Evolutionary conservation across 768 basidiomycete species (phyloP).

Genomic region (Auriscalpium orientale): DNA sequence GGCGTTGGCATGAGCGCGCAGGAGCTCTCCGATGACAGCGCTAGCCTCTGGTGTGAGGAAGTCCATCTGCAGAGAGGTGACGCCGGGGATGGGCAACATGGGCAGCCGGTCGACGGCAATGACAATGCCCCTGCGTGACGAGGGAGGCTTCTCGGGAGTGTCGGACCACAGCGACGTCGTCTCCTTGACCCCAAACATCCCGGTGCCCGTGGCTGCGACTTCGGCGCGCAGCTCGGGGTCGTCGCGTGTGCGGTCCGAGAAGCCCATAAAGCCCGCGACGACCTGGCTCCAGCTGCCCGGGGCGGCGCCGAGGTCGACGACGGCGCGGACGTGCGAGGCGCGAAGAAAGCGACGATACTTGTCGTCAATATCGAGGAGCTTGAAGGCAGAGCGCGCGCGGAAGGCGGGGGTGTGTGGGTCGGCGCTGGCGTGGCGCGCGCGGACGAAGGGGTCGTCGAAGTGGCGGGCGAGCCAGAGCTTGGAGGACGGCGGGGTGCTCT

Average conservation of each 20-base stretch:
- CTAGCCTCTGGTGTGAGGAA: conserved; percentile 58
- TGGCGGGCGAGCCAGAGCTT: conserved; percentile 65
- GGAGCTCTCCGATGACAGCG: conserved; percentile 32
- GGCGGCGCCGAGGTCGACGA: conserved; percentile 87
- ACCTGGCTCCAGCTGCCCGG: conserved; percentile 97
- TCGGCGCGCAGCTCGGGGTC: conserved; percentile 5
- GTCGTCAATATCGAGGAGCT: conserved; percentile 73
- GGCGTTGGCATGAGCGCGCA: conserved; percentile 24
- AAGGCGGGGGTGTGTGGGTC: conserved; percentile 29
- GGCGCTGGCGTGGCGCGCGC: conserved; percentile 38
- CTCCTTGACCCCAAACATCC: neutral
- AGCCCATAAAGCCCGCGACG: conserved; percentile 49
- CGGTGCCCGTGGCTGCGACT: neutral
- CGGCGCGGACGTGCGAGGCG: conserved; percentile 43
- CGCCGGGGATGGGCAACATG: conserved; percentile 66
- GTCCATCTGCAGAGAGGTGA: conserved; percentile 67
- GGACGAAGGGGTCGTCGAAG: conserved; percentile 63
- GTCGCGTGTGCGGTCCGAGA: conserved; percentile 43
- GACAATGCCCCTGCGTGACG: conserved; percentile 39
- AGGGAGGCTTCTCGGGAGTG: neutral
- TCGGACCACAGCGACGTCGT: neutral
- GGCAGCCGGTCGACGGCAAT: conserved; percentile 77
- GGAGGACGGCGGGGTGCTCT: conserved; percentile 28
- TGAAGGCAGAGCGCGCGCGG: conserved; percentile 87
- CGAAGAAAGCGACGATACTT: conserved; percentile 46